Conservation (phyloP, 1,284 basidiomycete genomes). For the Volvariella volvacea region DNA sequence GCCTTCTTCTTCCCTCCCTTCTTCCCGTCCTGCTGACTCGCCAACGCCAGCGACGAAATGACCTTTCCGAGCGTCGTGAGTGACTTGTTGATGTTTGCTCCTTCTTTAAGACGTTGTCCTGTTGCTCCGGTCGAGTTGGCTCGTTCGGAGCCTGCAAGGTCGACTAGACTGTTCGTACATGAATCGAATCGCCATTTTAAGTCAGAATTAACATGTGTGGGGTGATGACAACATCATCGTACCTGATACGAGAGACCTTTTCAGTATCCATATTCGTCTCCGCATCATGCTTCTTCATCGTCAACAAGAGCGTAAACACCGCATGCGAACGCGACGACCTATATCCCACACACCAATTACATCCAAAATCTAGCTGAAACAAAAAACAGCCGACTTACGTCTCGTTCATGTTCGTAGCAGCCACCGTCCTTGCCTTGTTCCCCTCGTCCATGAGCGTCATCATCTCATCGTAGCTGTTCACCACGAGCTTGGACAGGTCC, state of each 20-base stretch:
- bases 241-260: slow-evolving; percentile 95
- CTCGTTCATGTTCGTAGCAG: slow-evolving; percentile 99
- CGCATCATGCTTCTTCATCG: slow-evolving; percentile 83
- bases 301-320: slow-evolving; percentile 91
- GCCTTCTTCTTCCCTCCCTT: slow-evolving; percentile 81
- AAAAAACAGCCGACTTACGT: slow-evolving; percentile 46
- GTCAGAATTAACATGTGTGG: slow-evolving; percentile 2
- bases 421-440: slow-evolving; percentile 96
- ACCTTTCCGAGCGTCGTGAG: slow-evolving; percentile 97
- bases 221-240: slow-evolving; percentile 22
- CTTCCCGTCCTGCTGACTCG: slow-evolving; percentile 61
- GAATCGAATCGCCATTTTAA: slow-evolving; percentile 1
- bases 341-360: slow-evolving; percentile 3
- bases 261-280: slow-evolving; percentile 86
- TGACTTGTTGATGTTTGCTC: slow-evolving; percentile 69
- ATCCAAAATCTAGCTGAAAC: too few relatives aligned
- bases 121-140: slow-evolving; percentile 97
- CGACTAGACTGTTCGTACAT: slow-evolving; percentile 59
- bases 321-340: slow-evolving; percentile 96
- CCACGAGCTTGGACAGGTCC: slow-evolving; percentile 90
- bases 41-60: slow-evolving; percentile 85
- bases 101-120: slow-evolving; percentile 89
- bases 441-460: slow-evolving; percentile 99
- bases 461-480: slow-evolving; percentile 90
- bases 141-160: slow-evolving; percentile 95